Conservation (phyloP, 2,329 filamentous ascomycete genomes). For the Cladosporium sp. region DNA sequence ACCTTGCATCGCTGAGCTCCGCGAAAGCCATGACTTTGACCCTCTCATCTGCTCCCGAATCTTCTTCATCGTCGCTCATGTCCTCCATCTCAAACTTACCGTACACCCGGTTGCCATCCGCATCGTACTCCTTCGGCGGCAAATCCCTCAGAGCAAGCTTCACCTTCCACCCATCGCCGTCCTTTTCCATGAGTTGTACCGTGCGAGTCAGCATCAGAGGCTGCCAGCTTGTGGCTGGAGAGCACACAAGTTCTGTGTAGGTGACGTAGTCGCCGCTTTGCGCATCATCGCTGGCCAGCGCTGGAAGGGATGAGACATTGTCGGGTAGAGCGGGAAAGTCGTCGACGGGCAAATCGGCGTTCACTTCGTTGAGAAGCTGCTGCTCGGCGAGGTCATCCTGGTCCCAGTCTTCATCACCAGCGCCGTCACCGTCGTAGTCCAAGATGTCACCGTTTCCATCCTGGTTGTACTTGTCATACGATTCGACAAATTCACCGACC, state of each 20-base stretch:
- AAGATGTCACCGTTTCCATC: conserved; percentile 36
- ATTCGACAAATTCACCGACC: conserved; percentile 45
- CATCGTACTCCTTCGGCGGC: conserved; percentile 60
- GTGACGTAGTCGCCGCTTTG: conserved; percentile 64
- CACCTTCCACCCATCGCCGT: conserved; percentile 48
- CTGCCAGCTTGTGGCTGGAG: conserved; percentile 64
- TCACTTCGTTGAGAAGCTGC: conserved; percentile 31
- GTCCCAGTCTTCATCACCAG: conserved; percentile 31
- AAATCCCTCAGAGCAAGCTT: conserved; percentile 70
- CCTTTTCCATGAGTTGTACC: conserved; percentile 60
- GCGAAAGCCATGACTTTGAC: conserved; percentile 59
- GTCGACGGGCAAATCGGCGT: conserved; percentile 38
- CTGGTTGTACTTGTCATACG: conserved; percentile 40
- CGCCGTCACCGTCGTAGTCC: conserved; percentile 46
- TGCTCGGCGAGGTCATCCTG: conserved; percentile 32
- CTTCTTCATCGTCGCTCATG: conserved; percentile 58
- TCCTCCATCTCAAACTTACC: conserved; percentile 71
- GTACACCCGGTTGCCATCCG: conserved; percentile 72
- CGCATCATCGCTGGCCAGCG: conserved; percentile 51
- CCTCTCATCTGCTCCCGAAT: conserved; percentile 53
- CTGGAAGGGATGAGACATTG: conserved; percentile 48
- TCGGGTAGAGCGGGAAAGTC: conserved; percentile 56
- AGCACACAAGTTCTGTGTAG: conserved; percentile 66
- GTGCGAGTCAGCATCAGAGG: conserved; percentile 66
- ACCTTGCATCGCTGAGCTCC: conserved; percentile 67